phyloP scores from a whole-genome alignment of 257 asterid species.

The Nicotiana knightiana region DNA sequence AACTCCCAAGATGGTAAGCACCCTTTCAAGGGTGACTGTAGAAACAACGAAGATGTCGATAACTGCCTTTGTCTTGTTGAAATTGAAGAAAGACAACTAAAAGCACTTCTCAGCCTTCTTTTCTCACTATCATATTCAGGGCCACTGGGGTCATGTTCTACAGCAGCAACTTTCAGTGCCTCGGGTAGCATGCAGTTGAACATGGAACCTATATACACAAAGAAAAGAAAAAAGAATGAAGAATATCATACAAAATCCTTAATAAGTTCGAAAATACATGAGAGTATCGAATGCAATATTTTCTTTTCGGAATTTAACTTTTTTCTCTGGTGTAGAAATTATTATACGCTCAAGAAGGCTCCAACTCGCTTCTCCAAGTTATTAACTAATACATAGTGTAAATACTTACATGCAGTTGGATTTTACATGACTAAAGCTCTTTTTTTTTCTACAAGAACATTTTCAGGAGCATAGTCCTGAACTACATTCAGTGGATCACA shows the following conservation, averaged over 20 bases:
- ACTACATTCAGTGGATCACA: not conserved
- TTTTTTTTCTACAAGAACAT: not conserved
- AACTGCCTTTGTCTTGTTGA: constrained; percentile 75
- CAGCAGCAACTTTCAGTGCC: constrained; percentile 59
- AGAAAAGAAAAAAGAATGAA: not conserved
- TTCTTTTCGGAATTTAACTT: not conserved
- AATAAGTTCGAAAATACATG: not conserved
- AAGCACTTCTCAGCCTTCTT: constrained; percentile 59
- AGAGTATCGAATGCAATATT: not conserved
- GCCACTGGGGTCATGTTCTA: constrained; percentile 50
- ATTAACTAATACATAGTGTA: not conserved
- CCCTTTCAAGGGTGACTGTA: constrained; percentile 73
- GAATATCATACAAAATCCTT: not conserved
- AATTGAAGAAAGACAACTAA: constrained; percentile 68
- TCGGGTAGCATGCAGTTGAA: constrained; percentile 76
- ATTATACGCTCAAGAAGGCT: not conserved
- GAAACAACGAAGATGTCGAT: constrained; percentile 58
- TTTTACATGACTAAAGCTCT: not conserved
- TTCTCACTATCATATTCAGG: constrained; percentile 44
- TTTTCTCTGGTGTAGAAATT: too few species aligned
- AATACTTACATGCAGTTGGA: not conserved
- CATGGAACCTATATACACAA: constrained; percentile 42
- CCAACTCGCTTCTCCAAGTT: not conserved
- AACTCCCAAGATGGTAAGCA: constrained; percentile 64
- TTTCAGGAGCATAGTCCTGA: not conserved